Evolutionary conservation across 2,329 filamentous ascomycete species (phyloP).

Genomic region (Mycosphaerella arachidis): DNA sequence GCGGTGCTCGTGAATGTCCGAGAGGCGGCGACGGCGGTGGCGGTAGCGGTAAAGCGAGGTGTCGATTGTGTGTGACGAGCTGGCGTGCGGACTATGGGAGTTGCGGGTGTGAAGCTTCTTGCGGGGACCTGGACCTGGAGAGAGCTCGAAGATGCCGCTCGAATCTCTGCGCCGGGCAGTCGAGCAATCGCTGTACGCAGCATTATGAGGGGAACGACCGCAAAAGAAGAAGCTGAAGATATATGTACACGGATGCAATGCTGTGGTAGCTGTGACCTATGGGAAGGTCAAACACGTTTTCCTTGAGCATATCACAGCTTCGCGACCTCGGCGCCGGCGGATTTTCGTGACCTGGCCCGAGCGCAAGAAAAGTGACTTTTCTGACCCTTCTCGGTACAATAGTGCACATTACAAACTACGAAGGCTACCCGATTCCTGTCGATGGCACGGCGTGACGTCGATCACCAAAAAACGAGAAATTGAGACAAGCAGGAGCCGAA

Average conservation of each 20-base stretch:
- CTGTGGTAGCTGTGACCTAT: not conserved
- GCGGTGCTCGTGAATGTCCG: slow-evolving; percentile 31
- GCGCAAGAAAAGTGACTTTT: not conserved
- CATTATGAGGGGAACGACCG: slow-evolving; percentile 9
- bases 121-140: slow-evolving; percentile 4
- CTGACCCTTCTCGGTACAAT: no score
- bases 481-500: not conserved
- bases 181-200: slow-evolving; percentile 16
- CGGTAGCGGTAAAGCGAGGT: not conserved
- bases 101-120: slow-evolving; percentile 10
- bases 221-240: not conserved
- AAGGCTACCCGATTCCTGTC: no score
- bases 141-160: slow-evolving; percentile 8
- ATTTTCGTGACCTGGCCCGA: not conserved
- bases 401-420: no score
- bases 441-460: no score
- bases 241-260: not conserved
- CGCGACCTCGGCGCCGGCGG: not conserved
- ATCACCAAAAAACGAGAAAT: not conserved
- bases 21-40: slow-evolving; percentile 4
- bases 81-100: slow-evolving; percentile 1
- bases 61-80: not conserved
- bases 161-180: slow-evolving; percentile 11
- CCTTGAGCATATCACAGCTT: not conserved
- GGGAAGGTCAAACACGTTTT: not conserved